These are phyloP conservation scores for Poa pratensis DNA, from an alignment of 176 grass and related monocot species.

Conservation along the genomic window DNA sequence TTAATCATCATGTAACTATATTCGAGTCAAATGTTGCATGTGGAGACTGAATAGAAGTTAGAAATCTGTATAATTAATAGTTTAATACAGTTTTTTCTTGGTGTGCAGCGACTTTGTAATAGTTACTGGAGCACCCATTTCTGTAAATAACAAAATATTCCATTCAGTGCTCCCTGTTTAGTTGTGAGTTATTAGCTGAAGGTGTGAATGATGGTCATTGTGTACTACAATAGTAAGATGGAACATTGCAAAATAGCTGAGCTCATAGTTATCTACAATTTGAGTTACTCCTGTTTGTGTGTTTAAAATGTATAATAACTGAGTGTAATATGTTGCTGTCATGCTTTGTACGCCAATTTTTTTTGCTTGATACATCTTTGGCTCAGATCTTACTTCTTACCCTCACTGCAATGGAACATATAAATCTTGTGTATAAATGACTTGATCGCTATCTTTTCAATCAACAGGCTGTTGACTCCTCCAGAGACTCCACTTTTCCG, in stretches of 20 bases:
- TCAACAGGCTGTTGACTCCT: constrained; percentile 85
- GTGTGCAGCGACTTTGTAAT: not conserved
- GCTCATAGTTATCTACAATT: constrained; percentile 24
- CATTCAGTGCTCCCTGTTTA: constrained; percentile 11
- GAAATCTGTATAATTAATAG: not conserved
- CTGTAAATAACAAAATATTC: not conserved
- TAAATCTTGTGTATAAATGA: constrained; percentile 30
- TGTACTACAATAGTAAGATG: constrained; percentile 11
- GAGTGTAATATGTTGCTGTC: not conserved
- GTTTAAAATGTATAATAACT: not conserved
- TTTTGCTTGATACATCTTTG: constrained; percentile 8
- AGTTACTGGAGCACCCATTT: constrained; percentile 17
- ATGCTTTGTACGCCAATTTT: constrained; percentile 2
- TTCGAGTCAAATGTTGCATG: too few relatives aligned
- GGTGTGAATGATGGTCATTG: not conserved
- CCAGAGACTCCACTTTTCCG: constrained; percentile 92
- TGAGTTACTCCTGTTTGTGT: not conserved
- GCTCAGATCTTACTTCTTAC: not conserved
- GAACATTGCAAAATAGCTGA: constrained; percentile 12
- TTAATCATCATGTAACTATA: not conserved
- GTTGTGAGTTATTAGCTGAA: constrained; percentile 5
- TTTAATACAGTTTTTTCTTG: constrained; percentile 2
- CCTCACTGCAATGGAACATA: not conserved
- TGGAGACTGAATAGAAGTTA: not conserved
- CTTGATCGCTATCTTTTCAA: constrained; percentile 28